Evolutionary conservation across 805 yeast species (phyloP), one percentile per base, ranked within the genome.

Genomic region (Myxozyma melibiosi): DNA sequence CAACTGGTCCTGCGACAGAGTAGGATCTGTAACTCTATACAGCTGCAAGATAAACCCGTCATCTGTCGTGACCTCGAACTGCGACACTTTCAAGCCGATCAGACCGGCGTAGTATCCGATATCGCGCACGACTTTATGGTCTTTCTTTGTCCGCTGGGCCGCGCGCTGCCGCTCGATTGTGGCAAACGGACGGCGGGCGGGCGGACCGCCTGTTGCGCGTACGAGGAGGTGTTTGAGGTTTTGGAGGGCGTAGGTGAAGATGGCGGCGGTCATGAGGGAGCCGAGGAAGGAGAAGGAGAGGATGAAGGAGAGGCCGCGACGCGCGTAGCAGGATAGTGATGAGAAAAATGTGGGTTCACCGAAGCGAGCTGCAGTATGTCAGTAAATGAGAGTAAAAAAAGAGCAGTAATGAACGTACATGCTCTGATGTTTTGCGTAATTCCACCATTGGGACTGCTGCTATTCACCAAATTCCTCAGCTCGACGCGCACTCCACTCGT

Each of bases 11-110:
- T 57, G 47, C 1, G 74, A 51, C 40, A 73, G 76, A 4, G 64
- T 66, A 0, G 85, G 84, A 58, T 83, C 79, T 5, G 83, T 73
- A 6, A 89, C 68, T 42, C 89, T 81, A 67, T 87, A 84, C 44
- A 90, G 69, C 0, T 78, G 77, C n/a, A 92, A 72, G 0, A 83
- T 74, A 69, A 81, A 90, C 0, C 97, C 97, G 70, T 94, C 98
- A 14, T 77, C 76, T 0, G 98, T 91, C 8, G 81, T 75, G 1
- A 90, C 75, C 31, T 76, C 79, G 67, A 80, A 82, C 53, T 79
- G 84, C 43, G 78, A 79, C 35, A 90, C 74, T 14, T 79, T 83
- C 16, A 88, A 73, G 0, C 84, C 87, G 48, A 84, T 72, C 30
- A 84, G 76, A 38, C 75, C 73, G 14, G 86, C 85, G 68, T 91